Evolutionary conservation across 306 rosid species (phyloP).

Genomic region (Spatholobus suberectus): DNA sequence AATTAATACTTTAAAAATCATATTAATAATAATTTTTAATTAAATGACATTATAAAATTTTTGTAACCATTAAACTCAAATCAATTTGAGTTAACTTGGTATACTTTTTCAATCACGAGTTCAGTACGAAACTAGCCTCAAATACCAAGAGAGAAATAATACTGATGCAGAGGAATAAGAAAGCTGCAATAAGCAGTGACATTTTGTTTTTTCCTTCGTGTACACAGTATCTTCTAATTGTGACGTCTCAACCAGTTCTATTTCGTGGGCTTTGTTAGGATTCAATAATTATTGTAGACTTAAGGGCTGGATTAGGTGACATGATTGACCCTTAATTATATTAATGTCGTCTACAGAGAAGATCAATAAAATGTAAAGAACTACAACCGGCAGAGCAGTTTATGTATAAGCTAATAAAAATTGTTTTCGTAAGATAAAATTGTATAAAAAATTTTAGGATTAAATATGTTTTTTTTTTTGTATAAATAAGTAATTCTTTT

Average conservation of each 20-base stretch:
- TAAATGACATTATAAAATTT: too few species aligned
- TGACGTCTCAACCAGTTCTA: constrained; percentile 11
- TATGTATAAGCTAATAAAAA: background rate
- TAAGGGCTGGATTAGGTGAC: constrained; percentile 12
- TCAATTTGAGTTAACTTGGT: background rate
- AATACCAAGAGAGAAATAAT: too few species aligned
- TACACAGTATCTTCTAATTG: constrained; percentile 3
- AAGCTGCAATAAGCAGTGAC: background rate
- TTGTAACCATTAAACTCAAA: too few species aligned
- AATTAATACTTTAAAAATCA: too few species aligned
- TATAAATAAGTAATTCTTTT: background rate
- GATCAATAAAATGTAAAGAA: background rate
- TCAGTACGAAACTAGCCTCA: too few species aligned
- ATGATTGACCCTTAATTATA: background rate
- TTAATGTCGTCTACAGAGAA: background rate
- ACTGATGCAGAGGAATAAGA: background rate
- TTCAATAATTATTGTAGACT: background rate
- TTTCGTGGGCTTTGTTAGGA: background rate
- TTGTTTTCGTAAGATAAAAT: background rate
- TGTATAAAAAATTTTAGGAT: background rate
- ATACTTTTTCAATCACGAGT: background rate
- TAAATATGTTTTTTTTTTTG: background rate
- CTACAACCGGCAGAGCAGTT: background rate
- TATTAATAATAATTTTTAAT: too few species aligned
- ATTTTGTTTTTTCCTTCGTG: background rate